Base-by-base conservation (phyloP, 306 rosid species). In the Abrus precatorius region DNA sequence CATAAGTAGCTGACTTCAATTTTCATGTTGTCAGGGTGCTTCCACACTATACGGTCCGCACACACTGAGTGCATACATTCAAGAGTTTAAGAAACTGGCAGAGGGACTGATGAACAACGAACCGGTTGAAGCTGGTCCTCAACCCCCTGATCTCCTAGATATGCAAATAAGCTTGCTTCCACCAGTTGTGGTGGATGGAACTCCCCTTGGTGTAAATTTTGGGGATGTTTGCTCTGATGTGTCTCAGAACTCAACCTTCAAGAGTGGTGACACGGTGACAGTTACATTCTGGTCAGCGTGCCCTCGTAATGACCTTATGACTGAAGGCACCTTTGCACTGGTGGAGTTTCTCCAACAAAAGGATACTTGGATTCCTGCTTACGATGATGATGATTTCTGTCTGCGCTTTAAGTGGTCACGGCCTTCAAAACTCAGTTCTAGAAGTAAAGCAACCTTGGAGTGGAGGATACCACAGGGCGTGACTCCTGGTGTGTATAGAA, bases 41-140 rank as follows among this genome's bases (percentile, higher is more conserved):
- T 95, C 98, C 41, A 91, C 98, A 2, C 83, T 95, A 73, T 95
- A 85, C 53, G 98, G 98, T 32, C 98, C 97, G 4, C 95, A 95
- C 88, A 92, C 97, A 0, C 85, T 95, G 14, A 89, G 83, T 69
- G 97, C 93, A 78, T 95, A 95, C 81, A 91, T 92, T 83, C 97
- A 95, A 40, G 98, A 95, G 87, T 95, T 95, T 80, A 83, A 86
- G 86, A 95, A 91, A 87, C 98, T 95, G 33, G 97, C 97, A 7
- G 72, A 44, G 34, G 90, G 95, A 55, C 91, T 95, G 33, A 38
- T 81, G 40, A 72, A 64, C 2, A 65, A 78, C 62, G 56, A 81
- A 72, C 50, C 80, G 0, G 88, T 92, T 14, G 88, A 86, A 65
- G 14, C 89, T 0, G 98, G 97, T 67, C 95, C 97, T 44, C 97